Percentiles rank a stretch among this genome's conserved stretches.
Evolutionary conservation across 805 yeast species (phyloP).

Genomic region (Vanderwaltozyma tropicalis): DNA sequence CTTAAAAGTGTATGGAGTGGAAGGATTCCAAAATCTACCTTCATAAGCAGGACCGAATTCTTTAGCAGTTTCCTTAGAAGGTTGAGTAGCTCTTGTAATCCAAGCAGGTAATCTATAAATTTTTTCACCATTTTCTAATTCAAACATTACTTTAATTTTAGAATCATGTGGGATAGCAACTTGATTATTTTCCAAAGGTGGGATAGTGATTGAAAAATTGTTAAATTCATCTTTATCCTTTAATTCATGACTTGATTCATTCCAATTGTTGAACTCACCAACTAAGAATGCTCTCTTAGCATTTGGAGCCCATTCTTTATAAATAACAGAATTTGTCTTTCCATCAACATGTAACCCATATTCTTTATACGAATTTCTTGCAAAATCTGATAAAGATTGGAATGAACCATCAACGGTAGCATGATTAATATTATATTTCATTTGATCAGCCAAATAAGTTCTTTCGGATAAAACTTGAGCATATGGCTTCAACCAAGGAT

Average conservation of each 20-base stretch:
- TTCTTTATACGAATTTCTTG: conserved; percentile 55
- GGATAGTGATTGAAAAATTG: conserved; percentile 51
- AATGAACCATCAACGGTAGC: conserved; percentile 36
- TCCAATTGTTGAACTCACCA: conserved; percentile 91
- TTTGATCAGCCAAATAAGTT: conserved; percentile 51
- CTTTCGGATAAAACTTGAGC: conserved; percentile 59
- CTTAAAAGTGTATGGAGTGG: conserved; percentile 46
- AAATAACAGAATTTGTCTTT: conserved; percentile 42
- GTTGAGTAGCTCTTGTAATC: conserved; percentile 73
- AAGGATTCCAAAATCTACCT: conserved; percentile 90
- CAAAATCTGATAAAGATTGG: conserved; percentile 58
- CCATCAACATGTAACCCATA: conserved; percentile 67
- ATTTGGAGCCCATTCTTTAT: conserved; percentile 86
- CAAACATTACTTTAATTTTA: conserved; percentile 59
- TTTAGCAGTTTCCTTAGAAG: conserved; percentile 41
- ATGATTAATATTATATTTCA: conserved; percentile 41
- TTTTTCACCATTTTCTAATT: conserved; percentile 54
- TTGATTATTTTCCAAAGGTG: conserved; percentile 33
- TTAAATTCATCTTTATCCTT: conserved; percentile 52
- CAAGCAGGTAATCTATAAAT: conserved; percentile 85
- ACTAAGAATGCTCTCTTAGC: conserved; percentile 66
- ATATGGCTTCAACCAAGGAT: conserved; percentile 81
- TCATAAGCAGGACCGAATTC: conserved; percentile 47
- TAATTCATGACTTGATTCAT: conserved; percentile 45
- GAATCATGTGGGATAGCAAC: conserved; percentile 76